phyloP scores from a whole-genome alignment of 2,329 filamentous ascomycete genomes.

The Alternaria triticimaculans region DNA sequence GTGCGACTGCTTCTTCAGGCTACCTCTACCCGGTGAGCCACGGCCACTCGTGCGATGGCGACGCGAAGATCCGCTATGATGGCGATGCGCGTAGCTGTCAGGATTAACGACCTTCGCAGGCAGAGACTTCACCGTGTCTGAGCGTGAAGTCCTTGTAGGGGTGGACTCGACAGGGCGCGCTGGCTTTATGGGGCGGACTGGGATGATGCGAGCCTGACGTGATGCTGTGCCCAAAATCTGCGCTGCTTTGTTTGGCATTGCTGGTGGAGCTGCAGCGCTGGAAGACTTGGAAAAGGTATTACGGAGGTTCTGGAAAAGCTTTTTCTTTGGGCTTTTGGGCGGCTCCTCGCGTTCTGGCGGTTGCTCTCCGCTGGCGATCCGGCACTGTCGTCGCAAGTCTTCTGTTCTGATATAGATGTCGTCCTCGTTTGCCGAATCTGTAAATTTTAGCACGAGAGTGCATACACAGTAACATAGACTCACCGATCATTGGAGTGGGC shows the following conservation, averaged over 20 bases:
- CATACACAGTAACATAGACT: not conserved
- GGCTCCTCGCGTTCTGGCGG: conserved; percentile 16
- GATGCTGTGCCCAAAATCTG: conserved; percentile 44
- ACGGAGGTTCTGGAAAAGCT: conserved; percentile 46
- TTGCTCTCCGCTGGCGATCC: conserved; percentile 19
- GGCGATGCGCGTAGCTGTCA: conserved; percentile 14
- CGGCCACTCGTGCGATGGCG: conserved; percentile 6
- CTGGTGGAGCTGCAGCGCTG: conserved; percentile 1
- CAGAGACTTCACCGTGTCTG: conserved; percentile 36
- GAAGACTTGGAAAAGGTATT: conserved; percentile 33
- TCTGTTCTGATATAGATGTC: conserved; percentile 24
- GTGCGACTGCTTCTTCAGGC: conserved; percentile 3
- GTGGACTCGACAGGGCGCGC: conserved; percentile 10
- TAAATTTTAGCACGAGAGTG: not conserved
- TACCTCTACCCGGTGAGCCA: conserved; percentile 15
- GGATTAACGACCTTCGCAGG: conserved; percentile 27
- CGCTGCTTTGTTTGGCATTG: conserved; percentile 36
- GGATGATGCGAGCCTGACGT: conserved; percentile 19
- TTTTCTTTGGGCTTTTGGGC: conserved; percentile 51
- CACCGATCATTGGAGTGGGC: conserved; percentile 30
- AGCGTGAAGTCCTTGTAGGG: conserved; percentile 23
- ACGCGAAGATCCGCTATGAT: not conserved
- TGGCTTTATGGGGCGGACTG: conserved; percentile 24
- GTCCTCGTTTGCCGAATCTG: conserved; percentile 12
- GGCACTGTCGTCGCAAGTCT: conserved; percentile 30